phyloP scores from a whole-genome alignment of 176 grass and related monocot genomes.

The Oryza rufipogon region DNA sequence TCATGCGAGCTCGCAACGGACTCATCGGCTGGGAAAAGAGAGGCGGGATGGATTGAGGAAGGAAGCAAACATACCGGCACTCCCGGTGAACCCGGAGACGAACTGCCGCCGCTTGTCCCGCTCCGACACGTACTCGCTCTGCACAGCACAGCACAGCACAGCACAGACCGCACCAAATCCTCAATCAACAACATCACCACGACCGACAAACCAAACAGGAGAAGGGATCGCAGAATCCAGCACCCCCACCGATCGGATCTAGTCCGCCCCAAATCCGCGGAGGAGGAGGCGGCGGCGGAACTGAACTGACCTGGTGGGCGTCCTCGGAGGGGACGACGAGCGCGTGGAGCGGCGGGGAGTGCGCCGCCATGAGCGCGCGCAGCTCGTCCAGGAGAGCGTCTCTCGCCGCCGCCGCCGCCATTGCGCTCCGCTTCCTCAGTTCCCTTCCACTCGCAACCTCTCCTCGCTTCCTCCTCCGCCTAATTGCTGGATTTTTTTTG shows the following conservation, averaged over 20 bases:
- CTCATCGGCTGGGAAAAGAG: background rate
- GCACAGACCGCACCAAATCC: background rate
- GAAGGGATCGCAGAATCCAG: background rate
- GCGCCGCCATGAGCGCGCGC: constrained; percentile 74
- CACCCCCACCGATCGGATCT: background rate
- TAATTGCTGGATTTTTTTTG: background rate
- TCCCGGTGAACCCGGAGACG: constrained; percentile 89
- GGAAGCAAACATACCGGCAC: constrained; percentile 63
- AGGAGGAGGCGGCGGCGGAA: background rate
- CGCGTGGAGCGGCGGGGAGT: constrained; percentile 80
- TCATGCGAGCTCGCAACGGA: background rate
- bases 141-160: constrained; percentile 31
- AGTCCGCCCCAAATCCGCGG: background rate
- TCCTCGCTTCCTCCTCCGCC: constrained; percentile 6
- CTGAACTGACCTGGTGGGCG: constrained; percentile 92
- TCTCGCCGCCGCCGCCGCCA: constrained; percentile 44
- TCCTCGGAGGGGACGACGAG: constrained; percentile 92
- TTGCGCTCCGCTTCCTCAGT: background rate
- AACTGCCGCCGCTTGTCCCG: constrained; percentile 88
- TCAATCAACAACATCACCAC: background rate
- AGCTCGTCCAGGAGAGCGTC: constrained; percentile 67
- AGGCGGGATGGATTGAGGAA: background rate
- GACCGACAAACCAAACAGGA: background rate
- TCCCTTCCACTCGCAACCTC: background rate
- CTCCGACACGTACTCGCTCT: constrained; percentile 97